These are phyloP conservation scores for Biscutella laevigata DNA, from an alignment of 441 rosid genomes.

Conservation along the genomic window DNA sequence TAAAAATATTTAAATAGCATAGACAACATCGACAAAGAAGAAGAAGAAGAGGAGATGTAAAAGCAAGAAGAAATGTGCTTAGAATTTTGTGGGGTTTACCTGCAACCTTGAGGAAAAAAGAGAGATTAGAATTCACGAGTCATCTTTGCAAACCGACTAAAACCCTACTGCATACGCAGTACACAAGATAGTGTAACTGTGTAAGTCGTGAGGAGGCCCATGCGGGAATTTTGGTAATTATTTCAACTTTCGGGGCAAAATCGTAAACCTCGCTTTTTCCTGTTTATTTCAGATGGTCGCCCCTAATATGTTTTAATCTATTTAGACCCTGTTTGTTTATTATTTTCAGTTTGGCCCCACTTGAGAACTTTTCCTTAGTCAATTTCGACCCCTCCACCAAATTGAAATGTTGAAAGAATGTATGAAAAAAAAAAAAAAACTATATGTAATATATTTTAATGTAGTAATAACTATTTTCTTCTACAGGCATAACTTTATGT, in stretches of 20 bases:
- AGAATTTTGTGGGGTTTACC: constrained; percentile 1
- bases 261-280: neutral
- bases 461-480: neutral
- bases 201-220: constrained; percentile 19
- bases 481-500: neutral
- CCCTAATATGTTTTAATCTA: too few species aligned
- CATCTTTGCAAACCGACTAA: constrained; percentile 21
- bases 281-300: too few species aligned
- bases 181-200: neutral
- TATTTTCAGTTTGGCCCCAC: neutral
- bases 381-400: neutral
- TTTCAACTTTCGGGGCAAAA: constrained; percentile 2
- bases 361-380: neutral
- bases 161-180: constrained; percentile 27
- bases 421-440: neutral
- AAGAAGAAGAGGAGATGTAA: neutral
- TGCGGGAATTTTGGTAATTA: constrained; percentile 25
- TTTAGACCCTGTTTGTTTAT: neutral
- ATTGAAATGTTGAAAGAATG: neutral
- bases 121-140: constrained; percentile 8
- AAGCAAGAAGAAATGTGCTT: neutral
- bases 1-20: neutral
- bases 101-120: neutral
- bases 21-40: neutral
- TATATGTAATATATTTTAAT: neutral